phyloP scores from a whole-genome alignment of 331 rosid species.

The Pyracantha coccinea region DNA sequence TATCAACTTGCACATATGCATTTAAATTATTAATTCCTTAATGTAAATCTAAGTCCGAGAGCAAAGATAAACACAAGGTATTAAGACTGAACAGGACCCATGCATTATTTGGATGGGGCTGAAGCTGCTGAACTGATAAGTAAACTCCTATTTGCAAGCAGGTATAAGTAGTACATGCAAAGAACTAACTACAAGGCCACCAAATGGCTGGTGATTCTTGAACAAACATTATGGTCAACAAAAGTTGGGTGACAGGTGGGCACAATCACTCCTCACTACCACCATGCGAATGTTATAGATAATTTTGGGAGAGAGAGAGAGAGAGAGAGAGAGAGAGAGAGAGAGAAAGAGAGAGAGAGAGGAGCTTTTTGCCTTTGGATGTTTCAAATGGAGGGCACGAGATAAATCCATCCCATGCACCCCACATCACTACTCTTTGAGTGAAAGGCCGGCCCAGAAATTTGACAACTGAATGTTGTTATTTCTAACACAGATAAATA shows the following conservation, averaged over 20 bases:
- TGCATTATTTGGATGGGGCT: background rate
- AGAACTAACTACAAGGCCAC: background rate
- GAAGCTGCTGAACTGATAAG: background rate
- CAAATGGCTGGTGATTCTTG: background rate
- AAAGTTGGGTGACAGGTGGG: constrained; percentile 17
- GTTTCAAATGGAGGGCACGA: constrained; percentile 7
- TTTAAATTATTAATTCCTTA: background rate
- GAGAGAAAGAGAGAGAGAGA: background rate
- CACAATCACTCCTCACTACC: constrained; percentile 24
- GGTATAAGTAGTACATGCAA: background rate
- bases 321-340: background rate
- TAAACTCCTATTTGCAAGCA: background rate
- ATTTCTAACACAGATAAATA: background rate
- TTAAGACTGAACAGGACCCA: background rate
- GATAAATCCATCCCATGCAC: background rate
- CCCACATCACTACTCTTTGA: background rate
- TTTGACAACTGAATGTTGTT: background rate
- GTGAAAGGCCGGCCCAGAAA: constrained; percentile 14
- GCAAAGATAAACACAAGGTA: background rate
- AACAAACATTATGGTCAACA: constrained; percentile 3
- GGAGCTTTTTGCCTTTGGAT: constrained; percentile 5
- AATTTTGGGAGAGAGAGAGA: background rate
- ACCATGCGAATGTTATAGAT: background rate
- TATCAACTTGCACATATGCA: background rate
- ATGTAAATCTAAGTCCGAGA: background rate